Base-by-base conservation (phyloP, 805 yeast species). In the Maudiozyma pseudohumilis region DNA sequence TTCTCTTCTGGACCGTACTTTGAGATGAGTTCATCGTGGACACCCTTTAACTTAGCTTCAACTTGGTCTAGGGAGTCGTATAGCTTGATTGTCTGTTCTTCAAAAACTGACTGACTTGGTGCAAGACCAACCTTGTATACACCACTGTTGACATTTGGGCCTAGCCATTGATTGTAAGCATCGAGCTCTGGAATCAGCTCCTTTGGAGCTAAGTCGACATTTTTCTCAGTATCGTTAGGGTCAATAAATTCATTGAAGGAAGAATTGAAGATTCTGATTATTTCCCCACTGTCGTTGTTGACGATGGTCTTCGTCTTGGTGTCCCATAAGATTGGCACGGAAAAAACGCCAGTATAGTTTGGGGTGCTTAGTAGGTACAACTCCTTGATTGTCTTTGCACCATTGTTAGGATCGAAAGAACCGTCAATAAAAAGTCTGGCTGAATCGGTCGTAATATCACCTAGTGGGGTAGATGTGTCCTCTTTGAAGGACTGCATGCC, bases 321-420 rank as follows among this genome's bases (percentile, higher is more conserved):
- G 60, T 88, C 97, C 92, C 95, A 89, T 50, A 89, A 68, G 4
- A 88, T 81, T 1, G 97, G 97, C 26, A 88, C 96, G 2, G 96
- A 87, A 55, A 77, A 83, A 43, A 95, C 69, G 5, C 94, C 96
- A 11, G 60, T 63, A 61, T 85, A 88, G 22, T 80, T 71, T 1
- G 87, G 78, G 38, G 85, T 69, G 10, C 84, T 85, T 58, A 75
- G 76, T 62, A 64, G 77, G 58, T 89, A 88, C 20, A 88, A 50
- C 48, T 89, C 82, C 25, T 78, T 70, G 32, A 88, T 43, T 46
- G 84, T 68, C 39, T 69, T 61, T 46, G 64, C 65, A 6, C 76
- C 76, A 55, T 83, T 72, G 30, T 80, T 42, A 12, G 74, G 72
- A 34, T 84, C 92, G 35, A 66, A 69, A 6, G 78, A 70, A 21